Evolutionary conservation across 164 flowering plant species (phyloP), one percentile per base, ranked within the genome.

Genomic region (Dillenia turbinata): DNA sequence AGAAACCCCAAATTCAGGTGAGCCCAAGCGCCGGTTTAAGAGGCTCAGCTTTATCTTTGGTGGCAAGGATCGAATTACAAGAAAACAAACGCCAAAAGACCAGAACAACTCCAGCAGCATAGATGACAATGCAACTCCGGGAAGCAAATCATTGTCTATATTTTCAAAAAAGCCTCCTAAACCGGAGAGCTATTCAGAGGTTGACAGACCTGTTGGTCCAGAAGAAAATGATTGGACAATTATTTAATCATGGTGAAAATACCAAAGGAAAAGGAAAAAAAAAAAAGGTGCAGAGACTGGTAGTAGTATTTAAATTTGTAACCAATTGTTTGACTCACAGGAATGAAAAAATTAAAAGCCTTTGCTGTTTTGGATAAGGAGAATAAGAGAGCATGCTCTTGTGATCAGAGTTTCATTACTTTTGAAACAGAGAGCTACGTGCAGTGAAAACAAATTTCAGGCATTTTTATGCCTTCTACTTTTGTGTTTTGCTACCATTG

Each of bases 141-240:
- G 66, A 70, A n/a, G 73, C 60, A 14, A 65, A 26, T 48, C 26
- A 69, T 75, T 92, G 12, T 83, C 84, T 10, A 61, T 86, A 46
- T 88, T 88, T 59, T 73, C 85, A 44, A 86, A 81, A 83, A 85
- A 80, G 72, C 83, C 85, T 44, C 89, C 85, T 3, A 80, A 73
- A 67, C 81, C 83, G 17, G 77, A 56, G 14, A 59, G 2, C 17
- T 52, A 60, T 44, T 52, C 78, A 5, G 72, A 67, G 16, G 71
- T 59, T 59, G 81, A 72, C 15, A 75, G 65, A 67, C 11, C 85
- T 51, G 55, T 66, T 9, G 53, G 50, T 60, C 40, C 60, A 2
- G 81, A 72, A 53, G 86, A 76, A 56, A 75, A 63, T 59, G 89
- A 81, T 46, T 85, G 90, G 92, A 83, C 88, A 17, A 56, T 81